Evolutionary conservation across 2,329 filamentous ascomycete species (phyloP), one percentile per base, ranked within the genome.

Genomic region (Neurospora sp.): DNA sequence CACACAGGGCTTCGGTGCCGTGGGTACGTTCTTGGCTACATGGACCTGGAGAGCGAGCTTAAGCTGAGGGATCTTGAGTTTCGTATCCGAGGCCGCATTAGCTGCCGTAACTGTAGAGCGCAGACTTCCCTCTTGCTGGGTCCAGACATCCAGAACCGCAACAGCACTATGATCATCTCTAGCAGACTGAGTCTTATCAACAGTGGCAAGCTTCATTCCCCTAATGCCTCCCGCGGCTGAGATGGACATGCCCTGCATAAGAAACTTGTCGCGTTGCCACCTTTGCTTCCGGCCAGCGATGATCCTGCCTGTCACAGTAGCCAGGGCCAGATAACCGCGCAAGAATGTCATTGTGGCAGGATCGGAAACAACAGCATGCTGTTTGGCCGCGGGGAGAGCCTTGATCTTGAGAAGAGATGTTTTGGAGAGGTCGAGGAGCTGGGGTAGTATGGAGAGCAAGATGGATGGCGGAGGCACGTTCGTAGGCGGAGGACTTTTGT

Each of bases 391-490:
- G 2, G 84, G 80, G 68, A 90, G 86, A 13, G 85, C 84, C 42
- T 87, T 84, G 68, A 91, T 84, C 73, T 88, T 87, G 78, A 93
- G 90, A 1, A 95, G 83, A 28, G 84, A 83, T 19, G 85, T 81
- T 72, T 90, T 87, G 4, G 90, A 89, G 38, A 90, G 83, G 23
- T 86, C 84, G 72, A 97, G 87, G 5, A 96, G 81, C 8, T 87
- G 83, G 0, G 92, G 89, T 73, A 97, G 93, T 8, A 93, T 80
- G 9, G 91, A 89, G 28, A 98, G 84, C 15, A 98, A 83, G 23
- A 97, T 85, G 0, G 92, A 92, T 1, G 95, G 95, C 4, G 95
- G 95, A 10, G 95, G 95, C 8, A 97, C 89, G 76, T 97, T 97
- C 19, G 89, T 93, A 5, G 93, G 93, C 6, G 93, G 91, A 33